A percentile compares a stretch with the other conserved stretches of the same genome.
Conservation (phyloP, 2,329 filamentous ascomycete genomes). For the Malbranchea zuffiana region DNA sequence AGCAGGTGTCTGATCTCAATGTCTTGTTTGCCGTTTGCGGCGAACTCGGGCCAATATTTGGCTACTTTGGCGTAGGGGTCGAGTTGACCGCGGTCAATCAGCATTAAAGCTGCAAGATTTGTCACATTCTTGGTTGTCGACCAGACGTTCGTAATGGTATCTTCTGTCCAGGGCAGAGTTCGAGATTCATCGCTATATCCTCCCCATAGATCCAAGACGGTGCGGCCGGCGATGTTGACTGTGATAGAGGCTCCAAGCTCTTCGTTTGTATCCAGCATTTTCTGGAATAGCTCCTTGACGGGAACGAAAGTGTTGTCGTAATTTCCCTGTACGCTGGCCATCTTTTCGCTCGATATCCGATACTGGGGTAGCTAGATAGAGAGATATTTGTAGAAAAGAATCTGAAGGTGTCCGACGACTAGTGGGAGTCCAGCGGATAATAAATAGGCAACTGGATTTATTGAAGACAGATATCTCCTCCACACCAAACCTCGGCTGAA, state of each 20-base stretch:
- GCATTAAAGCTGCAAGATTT: constrained; percentile 30
- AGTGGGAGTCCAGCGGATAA: too few relatives aligned
- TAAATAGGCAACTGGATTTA: too few relatives aligned
- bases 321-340: constrained; percentile 26
- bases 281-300: constrained; percentile 27
- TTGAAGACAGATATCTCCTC: too few relatives aligned
- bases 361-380: background rate
- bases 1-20: constrained; percentile 34
- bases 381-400: too few relatives aligned
- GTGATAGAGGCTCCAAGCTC: constrained; percentile 39
- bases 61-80: constrained; percentile 29
- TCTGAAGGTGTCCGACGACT: too few relatives aligned
- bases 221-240: constrained; percentile 33
- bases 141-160: constrained; percentile 35
- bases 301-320: constrained; percentile 29
- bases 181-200: constrained; percentile 26
- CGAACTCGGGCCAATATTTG: constrained; percentile 41
- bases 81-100: constrained; percentile 32
- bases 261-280: constrained; percentile 27
- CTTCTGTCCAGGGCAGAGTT: constrained; percentile 28
- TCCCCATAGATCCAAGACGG: constrained; percentile 39
- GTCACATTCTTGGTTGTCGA: constrained; percentile 34
- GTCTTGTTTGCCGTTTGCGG: constrained; percentile 31
- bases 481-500: too few relatives aligned
- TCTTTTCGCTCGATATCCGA: background rate